Evolutionary conservation across 1,284 basidiomycete species (phyloP).

Genomic region (Hymenochaete sp.): DNA sequence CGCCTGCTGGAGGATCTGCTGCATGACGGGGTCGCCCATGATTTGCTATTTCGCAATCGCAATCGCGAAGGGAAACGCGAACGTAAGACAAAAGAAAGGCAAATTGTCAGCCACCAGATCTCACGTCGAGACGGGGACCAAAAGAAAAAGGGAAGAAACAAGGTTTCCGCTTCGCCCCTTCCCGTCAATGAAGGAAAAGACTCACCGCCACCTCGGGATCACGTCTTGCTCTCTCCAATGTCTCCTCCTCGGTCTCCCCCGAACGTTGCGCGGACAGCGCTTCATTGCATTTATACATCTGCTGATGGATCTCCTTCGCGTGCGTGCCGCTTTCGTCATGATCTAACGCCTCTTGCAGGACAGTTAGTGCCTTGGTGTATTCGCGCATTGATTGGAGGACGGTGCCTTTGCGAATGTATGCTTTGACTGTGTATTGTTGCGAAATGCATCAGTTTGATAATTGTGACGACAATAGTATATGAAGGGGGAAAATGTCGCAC

Average conservation of each 20-base stretch:
- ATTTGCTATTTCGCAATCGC: conserved; percentile 43
- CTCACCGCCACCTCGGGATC: conserved; percentile 91
- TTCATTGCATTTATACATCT: conserved; percentile 73
- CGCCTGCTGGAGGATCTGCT: conserved; percentile 91
- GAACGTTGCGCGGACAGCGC: conserved; percentile 79
- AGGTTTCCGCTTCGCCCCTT: not conserved
- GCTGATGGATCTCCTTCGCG: conserved; percentile 69
- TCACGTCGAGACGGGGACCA: not conserved
- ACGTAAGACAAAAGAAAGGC: not conserved
- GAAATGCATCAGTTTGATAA: too few relatives aligned
- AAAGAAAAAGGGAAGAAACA: not conserved
- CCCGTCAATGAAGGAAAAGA: conserved; percentile 16
- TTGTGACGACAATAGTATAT: too few relatives aligned
- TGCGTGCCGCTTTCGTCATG: conserved; percentile 75
- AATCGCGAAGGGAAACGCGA: not conserved
- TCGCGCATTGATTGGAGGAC: conserved; percentile 91
- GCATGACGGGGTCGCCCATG: conserved; percentile 85
- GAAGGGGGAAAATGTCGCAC: conserved; percentile 32
- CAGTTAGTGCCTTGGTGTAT: conserved; percentile 78
- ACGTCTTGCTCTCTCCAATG: conserved; percentile 88
- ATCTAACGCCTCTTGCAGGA: conserved; percentile 66
- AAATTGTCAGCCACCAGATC: not conserved
- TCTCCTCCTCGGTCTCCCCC: conserved; percentile 88
- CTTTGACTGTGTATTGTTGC: conserved; percentile 60
- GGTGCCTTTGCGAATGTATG: conserved; percentile 89